Evolutionary conservation across 2,329 filamentous ascomycete species (phyloP), one percentile per base, ranked within the genome.

Genomic region (Cadophora luteo-olivacea): DNA sequence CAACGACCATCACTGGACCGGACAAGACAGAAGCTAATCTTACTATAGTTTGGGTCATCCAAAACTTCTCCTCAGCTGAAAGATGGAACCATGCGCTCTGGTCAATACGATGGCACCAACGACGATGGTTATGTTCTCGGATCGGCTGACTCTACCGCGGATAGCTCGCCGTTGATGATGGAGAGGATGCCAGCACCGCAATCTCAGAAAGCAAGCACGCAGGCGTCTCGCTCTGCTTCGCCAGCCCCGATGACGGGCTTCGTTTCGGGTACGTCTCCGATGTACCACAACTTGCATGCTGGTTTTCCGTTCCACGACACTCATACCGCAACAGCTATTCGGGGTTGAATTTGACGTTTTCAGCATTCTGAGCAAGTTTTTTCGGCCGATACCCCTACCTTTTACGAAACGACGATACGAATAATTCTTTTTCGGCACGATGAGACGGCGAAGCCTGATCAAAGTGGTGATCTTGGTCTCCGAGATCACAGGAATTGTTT

Each of bases 41-140:
- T 73, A 73, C 72, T 78, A 66, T 78, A 90, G 88, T 90, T 89
- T 83, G 86, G 87, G 72, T 87, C 87, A 22, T 88, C 87, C 77
- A 86, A 86, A 75, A 82, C 82, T 52, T 85, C 82, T 68, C 83
- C 86, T 38, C 80, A 82, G 64, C 76, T 83, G 65, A 84, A 82
- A 73, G 85, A 87, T 64, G 85, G 82, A 51, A 82, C 82, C 14
- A 68, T 84, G 51, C 68, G 76, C 61, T 79, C 73, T 66, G 82
- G 81, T 25, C 81, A 82, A 68, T 82, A 79, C 65, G 84, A 86
- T 68, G 82, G 82, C 16, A 74, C 75, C 36, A 79, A 78, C 48
- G 82, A 83, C 57, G 78, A 82, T 38, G 75, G 75, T 4, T 79
- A 78, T 64, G 68, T 74, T 45, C 68, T 75, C 64, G 71, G 69